Evolutionary conservation across 352 stramenopile genomes (phyloP).

Genomic region (Detonula confervacea): DNA sequence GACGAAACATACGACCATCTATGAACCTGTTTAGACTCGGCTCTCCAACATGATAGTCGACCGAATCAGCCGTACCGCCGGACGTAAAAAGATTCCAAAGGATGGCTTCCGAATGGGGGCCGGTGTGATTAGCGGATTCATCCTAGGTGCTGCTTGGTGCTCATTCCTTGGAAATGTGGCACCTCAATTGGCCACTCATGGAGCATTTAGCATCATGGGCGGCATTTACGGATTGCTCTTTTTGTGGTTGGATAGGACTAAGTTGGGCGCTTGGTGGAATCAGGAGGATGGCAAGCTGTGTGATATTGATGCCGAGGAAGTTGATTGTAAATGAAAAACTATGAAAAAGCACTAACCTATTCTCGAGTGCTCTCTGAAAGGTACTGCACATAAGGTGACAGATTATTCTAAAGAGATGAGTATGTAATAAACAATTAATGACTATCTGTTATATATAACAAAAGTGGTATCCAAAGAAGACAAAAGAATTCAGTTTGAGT

Average conservation of each 20-base stretch:
- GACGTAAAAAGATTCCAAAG: conserved; percentile 55
- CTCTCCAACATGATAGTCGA: conserved; percentile 65
- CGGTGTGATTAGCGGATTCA: conserved; percentile 55
- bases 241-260: conserved; percentile 50
- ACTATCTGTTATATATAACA: too few species aligned
- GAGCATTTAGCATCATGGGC: conserved; percentile 56
- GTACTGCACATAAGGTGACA: too few species aligned
- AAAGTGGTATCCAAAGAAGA: too few species aligned
- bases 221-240: conserved; percentile 57
- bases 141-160: conserved; percentile 43
- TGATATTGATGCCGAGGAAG: conserved; percentile 49
- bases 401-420: too few species aligned
- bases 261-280: conserved; percentile 52
- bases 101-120: conserved; percentile 47
- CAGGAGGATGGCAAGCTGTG: conserved; percentile 51
- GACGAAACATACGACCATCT: too few species aligned
- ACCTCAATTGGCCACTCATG: conserved; percentile 29
- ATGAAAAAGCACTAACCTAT: too few species aligned
- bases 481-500: too few species aligned
- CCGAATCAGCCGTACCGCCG: conserved; percentile 44
- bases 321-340: conserved; percentile 34
- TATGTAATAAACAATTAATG: too few species aligned
- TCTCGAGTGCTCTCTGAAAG: too few species aligned
- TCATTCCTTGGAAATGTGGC: conserved; percentile 33
- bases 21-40: conserved; percentile 57